phyloP scores from a whole-genome alignment of 139 green algal genomes.

The Tetradesmus obliquus region DNA sequence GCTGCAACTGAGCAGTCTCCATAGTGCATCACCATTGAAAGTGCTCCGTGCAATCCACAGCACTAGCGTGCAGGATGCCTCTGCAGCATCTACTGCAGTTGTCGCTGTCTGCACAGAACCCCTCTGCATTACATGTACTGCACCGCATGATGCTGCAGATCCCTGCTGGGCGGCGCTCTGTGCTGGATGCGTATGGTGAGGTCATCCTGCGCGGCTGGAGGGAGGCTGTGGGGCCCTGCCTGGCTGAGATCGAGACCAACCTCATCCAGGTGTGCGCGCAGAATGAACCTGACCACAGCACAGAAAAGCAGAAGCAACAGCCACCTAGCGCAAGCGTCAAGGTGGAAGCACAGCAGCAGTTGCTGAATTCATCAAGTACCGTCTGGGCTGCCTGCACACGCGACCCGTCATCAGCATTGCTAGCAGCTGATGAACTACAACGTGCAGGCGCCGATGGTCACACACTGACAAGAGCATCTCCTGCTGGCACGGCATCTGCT shows the following conservation, averaged over 20 bases:
- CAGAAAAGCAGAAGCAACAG: background rate
- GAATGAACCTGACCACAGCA: background rate
- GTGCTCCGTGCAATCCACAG: too few relatives aligned
- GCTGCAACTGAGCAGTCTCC: background rate
- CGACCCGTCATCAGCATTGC: background rate
- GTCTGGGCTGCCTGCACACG: background rate
- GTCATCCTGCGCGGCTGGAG: constrained; percentile 84
- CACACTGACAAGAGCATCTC: background rate
- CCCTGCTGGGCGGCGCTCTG: constrained; percentile 33
- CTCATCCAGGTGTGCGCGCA: constrained; percentile 65
- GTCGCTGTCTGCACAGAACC: too few relatives aligned
- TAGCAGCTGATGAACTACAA: background rate
- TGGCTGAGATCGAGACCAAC: constrained; percentile 69
- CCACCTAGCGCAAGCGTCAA: background rate
- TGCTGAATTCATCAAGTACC: background rate
- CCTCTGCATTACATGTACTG: background rate
- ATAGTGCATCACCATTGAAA: too few relatives aligned
- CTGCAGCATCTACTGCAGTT: background rate
- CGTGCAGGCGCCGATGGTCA: background rate
- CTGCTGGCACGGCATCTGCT: background rate
- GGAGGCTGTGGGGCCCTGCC: constrained; percentile 62
- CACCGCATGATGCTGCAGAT: constrained; percentile 15
- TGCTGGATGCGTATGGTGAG: constrained; percentile 86
- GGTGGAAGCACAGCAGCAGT: background rate
- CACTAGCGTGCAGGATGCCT: background rate